Evolutionary conservation across 2,329 filamentous ascomycete species (phyloP).

Genomic region (Pyrenochaeta sp.): DNA sequence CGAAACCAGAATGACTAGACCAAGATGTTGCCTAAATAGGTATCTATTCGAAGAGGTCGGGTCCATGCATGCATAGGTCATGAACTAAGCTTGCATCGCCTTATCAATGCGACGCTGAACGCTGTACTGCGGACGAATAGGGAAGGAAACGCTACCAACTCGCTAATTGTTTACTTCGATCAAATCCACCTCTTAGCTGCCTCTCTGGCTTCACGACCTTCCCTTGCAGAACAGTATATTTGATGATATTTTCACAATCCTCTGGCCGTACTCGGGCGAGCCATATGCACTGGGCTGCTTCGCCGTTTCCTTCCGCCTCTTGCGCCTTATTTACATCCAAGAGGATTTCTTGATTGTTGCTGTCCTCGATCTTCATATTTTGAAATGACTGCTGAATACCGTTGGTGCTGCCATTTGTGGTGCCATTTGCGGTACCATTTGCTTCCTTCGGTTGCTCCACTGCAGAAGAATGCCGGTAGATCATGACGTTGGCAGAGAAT

Average conservation of each 20-base stretch:
- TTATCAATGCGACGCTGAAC: too few species aligned
- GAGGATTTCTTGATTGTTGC: constrained; percentile 45
- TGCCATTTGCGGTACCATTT: constrained; percentile 12
- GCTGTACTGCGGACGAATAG: neutral
- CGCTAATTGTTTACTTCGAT: constrained; percentile 77
- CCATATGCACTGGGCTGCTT: constrained; percentile 90
- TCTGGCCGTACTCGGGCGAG: constrained; percentile 82
- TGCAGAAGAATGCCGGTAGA: constrained; percentile 71
- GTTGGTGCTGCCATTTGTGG: constrained; percentile 30
- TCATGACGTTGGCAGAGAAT: constrained; percentile 91
- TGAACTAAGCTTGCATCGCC: too few species aligned
- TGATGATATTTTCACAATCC: constrained; percentile 91
- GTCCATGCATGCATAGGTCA: too few species aligned
- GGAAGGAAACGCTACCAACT: constrained; percentile 73
- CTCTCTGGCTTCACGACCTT: constrained; percentile 90
- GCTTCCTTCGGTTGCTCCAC: constrained; percentile 22
- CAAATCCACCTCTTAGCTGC: constrained; percentile 90
- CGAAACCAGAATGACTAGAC: too few species aligned
- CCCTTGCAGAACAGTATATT: constrained; percentile 88
- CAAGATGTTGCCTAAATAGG: too few species aligned
- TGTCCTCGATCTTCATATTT: constrained; percentile 48
- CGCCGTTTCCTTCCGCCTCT: constrained; percentile 43
- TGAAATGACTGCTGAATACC: constrained; percentile 45
- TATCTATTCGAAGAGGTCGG: too few species aligned
- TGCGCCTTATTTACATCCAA: constrained; percentile 45